Conservation (phyloP, 2,329 filamentous ascomycete species). For the Colletotrichum eleusines region DNA sequence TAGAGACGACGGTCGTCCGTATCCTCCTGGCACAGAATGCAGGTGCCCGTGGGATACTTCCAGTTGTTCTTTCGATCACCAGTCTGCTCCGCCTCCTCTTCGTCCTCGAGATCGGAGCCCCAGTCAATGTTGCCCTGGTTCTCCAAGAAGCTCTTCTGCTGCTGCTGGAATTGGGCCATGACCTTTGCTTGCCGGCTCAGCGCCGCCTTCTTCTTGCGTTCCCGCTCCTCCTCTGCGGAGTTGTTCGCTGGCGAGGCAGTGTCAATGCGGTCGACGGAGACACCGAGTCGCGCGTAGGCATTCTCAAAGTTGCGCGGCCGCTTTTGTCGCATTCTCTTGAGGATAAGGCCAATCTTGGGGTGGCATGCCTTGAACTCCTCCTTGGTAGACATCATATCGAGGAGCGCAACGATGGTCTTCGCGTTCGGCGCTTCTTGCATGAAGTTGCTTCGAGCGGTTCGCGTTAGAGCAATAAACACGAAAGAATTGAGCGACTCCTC, state of each 20-base stretch:
- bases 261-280: conserved; percentile 82
- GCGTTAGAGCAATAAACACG: conserved; percentile 76
- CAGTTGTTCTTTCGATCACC: conserved; percentile 81
- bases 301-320: conserved; percentile 78
- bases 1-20: conserved; percentile 90
- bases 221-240: conserved; percentile 77
- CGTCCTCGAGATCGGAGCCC: conserved; percentile 82
- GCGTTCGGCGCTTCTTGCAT: conserved; percentile 66
- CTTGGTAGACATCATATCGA: conserved; percentile 72
- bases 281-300: conserved; percentile 72
- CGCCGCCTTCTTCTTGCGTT: conserved; percentile 91
- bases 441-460: conserved; percentile 71
- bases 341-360: conserved; percentile 84
- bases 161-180: conserved; percentile 98
- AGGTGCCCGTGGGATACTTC: conserved; percentile 93
- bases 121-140: conserved; percentile 90
- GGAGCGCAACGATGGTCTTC: conserved; percentile 73
- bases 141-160: conserved; percentile 94
- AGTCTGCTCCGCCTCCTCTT: conserved; percentile 75
- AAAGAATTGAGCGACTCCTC: conserved; percentile 73
- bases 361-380: conserved; percentile 86
- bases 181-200: conserved; percentile 90
- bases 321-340: conserved; percentile 88
- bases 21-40: conserved; percentile 96
- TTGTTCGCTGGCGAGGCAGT: conserved; percentile 83